phyloP scores from a whole-genome alignment of 495 filamentous ascomycete species.

The Aspergillus kassunensis region DNA sequence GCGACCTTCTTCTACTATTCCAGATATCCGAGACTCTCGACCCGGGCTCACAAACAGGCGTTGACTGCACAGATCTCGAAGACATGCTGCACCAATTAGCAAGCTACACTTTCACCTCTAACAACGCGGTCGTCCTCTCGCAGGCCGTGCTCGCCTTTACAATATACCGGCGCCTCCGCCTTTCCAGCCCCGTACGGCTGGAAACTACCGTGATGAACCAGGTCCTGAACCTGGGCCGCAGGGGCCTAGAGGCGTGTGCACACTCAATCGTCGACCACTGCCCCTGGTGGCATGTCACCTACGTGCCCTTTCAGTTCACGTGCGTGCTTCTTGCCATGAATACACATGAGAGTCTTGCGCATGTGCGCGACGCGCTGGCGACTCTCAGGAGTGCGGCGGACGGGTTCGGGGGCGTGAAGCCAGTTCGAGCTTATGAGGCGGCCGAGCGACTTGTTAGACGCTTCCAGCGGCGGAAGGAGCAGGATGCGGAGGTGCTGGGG shows the following conservation, averaged over 20 bases:
- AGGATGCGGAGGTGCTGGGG: background rate
- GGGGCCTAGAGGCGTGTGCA: conserved; percentile 27
- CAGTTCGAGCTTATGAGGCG: background rate
- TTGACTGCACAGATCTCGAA: conserved; percentile 4
- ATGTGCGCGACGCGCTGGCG: conserved; percentile 21
- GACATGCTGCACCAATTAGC: background rate
- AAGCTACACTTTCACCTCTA: background rate
- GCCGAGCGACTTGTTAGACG: background rate
- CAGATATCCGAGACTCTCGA: conserved; percentile 20
- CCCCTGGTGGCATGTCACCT: conserved; percentile 50
- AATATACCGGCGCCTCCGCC: conserved; percentile 17
- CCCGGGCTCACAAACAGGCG: conserved; percentile 9
- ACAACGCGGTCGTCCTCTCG: background rate
- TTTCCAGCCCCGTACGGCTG: conserved; percentile 10
- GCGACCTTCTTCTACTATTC: conserved; percentile 7
- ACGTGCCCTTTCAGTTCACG: conserved; percentile 49
- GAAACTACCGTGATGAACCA: conserved; percentile 17
- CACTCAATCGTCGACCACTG: conserved; percentile 26
- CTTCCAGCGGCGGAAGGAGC: background rate
- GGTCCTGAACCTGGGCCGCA: conserved; percentile 24
- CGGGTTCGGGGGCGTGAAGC: background rate
- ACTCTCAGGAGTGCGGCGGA: background rate
- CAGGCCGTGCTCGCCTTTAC: background rate
- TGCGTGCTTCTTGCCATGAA: conserved; percentile 49
- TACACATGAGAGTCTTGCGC: conserved; percentile 36